Conservation (phyloP, 2,329 filamentous ascomycete genomes). For the Harringtonia lauricola region DNA sequence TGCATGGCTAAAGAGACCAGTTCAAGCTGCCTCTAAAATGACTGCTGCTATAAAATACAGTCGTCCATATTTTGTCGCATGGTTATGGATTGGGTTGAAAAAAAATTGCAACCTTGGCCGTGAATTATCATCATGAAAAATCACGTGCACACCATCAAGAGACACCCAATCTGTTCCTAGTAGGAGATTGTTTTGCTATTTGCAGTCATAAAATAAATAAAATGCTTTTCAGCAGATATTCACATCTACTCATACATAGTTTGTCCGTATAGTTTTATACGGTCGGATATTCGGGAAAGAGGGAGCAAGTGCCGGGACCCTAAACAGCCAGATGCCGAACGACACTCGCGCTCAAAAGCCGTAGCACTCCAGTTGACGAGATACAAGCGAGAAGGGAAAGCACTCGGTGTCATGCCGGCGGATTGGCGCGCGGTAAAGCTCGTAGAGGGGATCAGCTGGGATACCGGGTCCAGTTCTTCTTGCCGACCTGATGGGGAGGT, state of each 20-base stretch:
- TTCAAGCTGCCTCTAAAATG: too few relatives aligned
- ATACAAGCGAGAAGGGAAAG: too few relatives aligned
- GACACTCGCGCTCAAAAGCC: too few relatives aligned
- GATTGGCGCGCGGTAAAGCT: not conserved
- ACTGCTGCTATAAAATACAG: not conserved
- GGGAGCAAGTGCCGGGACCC: too few relatives aligned
- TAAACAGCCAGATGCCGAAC: too few relatives aligned
- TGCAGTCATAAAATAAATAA: not conserved
- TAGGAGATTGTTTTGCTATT: not conserved
- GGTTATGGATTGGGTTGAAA: not conserved
- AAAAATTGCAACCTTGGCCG: not conserved
- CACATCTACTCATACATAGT: not conserved
- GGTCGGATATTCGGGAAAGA: too few relatives aligned
- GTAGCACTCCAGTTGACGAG: too few relatives aligned
- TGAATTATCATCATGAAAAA: not conserved
- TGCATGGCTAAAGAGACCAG: too few relatives aligned
- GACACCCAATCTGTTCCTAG: too few relatives aligned
- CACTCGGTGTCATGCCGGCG: too few relatives aligned
- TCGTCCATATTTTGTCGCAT: not conserved
- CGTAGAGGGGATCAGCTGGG: constrained; percentile 33
- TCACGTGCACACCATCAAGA: not conserved
- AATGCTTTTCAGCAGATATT: not conserved
- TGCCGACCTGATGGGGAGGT: constrained; percentile 34
- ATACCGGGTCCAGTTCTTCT: constrained; percentile 44
- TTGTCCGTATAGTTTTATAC: constrained; percentile 4